phyloP scores from a whole-genome alignment of 2,329 filamentous ascomycete species.

The Fusarium sp. region DNA sequence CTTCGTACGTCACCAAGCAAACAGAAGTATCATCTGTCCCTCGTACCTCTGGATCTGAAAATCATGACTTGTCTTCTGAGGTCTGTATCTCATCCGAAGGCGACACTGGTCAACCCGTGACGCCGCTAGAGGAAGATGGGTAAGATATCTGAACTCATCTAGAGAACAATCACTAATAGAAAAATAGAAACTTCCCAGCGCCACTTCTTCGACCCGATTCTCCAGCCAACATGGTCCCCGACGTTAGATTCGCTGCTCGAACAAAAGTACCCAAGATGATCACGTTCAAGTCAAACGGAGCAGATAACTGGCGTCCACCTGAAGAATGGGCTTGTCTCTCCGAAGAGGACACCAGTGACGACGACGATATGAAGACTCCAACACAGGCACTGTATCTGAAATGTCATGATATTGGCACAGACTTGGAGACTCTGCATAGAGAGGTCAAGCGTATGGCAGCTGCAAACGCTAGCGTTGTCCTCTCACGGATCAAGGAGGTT shows the following conservation, averaged over 20 bases:
- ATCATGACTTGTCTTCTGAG: constrained; percentile 23
- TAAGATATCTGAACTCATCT: not conserved
- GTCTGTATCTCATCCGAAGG: constrained; percentile 33
- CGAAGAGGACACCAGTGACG: not conserved
- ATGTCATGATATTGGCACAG: not conserved
- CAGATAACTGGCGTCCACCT: constrained; percentile 58
- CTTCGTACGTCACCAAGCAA: constrained; percentile 24
- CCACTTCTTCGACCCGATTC: constrained; percentile 33
- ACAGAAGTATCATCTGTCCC: constrained; percentile 16
- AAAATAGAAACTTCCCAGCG: constrained; percentile 9
- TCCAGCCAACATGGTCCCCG: constrained; percentile 14
- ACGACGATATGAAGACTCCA: not conserved
- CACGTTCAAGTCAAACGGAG: constrained; percentile 48
- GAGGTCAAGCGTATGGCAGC: constrained; percentile 36
- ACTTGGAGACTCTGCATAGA: constrained; percentile 17
- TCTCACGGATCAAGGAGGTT: constrained; percentile 62
- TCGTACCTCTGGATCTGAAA: constrained; percentile 6
- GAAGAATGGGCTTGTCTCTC: constrained; percentile 54
- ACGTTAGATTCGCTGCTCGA: constrained; percentile 4
- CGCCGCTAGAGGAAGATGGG: constrained; percentile 22
- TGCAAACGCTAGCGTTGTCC: constrained; percentile 51
- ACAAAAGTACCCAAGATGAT: constrained; percentile 27
- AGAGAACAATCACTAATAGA: constrained; percentile 1
- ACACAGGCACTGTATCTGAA: not conserved
- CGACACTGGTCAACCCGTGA: constrained; percentile 22